phyloP scores from a whole-genome alignment of 2,329 filamentous ascomycete species.

The Neonectria punicea region DNA sequence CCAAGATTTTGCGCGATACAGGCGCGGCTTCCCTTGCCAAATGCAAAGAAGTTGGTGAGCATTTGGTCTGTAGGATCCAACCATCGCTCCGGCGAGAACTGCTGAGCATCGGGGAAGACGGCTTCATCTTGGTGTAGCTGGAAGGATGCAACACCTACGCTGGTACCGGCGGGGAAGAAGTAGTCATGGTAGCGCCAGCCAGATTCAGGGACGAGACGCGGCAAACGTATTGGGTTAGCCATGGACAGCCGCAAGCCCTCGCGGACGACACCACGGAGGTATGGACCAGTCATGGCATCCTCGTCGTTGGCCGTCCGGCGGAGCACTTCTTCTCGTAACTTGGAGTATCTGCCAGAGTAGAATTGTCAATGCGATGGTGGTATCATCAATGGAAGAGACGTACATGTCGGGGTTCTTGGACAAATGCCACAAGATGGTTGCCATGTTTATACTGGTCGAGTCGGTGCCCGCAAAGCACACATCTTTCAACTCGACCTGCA shows the following conservation, averaged over 20 bases:
- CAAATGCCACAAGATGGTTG: slow-evolving; percentile 58
- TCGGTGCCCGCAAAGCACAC: slow-evolving; percentile 66
- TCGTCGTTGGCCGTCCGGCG: slow-evolving; percentile 10
- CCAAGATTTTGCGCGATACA: slow-evolving; percentile 63
- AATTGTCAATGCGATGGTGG: neutral
- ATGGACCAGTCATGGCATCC: slow-evolving; percentile 49
- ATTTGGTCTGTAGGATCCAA: slow-evolving; percentile 24
- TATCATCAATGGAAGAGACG: slow-evolving; percentile 11
- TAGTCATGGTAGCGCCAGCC: slow-evolving; percentile 44
- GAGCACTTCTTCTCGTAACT: slow-evolving; percentile 3
- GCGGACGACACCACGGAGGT: slow-evolving; percentile 58
- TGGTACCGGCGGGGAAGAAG: slow-evolving; percentile 55
- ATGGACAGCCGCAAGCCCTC: slow-evolving; percentile 62
- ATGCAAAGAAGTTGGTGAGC: slow-evolving; percentile 56
- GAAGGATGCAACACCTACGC: slow-evolving; percentile 55
- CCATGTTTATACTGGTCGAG: slow-evolving; percentile 61
- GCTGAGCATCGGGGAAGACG: slow-evolving; percentile 54
- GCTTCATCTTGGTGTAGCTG: slow-evolving; percentile 57
- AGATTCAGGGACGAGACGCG: slow-evolving; percentile 55
- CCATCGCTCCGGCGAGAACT: slow-evolving; percentile 62
- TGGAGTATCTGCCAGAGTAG: slow-evolving; percentile 1
- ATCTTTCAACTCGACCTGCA: slow-evolving; percentile 63
- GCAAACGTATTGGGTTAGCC: slow-evolving; percentile 62
- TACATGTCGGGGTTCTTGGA: slow-evolving; percentile 54
- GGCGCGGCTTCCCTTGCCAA: slow-evolving; percentile 58